Evolutionary conservation across 2,329 filamentous ascomycete genomes (phyloP).

Genomic region (Xylariaceae sp.): DNA sequence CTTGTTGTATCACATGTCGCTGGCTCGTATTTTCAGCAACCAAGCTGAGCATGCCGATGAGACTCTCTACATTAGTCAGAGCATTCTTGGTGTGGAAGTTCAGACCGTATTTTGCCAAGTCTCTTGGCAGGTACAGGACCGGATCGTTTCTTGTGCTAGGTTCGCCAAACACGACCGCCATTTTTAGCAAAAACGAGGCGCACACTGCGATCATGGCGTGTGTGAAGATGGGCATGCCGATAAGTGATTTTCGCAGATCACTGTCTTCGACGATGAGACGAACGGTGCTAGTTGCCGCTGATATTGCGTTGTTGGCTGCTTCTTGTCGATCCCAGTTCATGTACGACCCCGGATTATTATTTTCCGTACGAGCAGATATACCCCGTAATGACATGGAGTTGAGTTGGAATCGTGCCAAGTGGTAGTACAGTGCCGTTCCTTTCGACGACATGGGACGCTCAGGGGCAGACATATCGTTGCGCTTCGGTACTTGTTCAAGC

Average conservation of each 20-base stretch:
- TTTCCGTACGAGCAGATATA: conserved; percentile 2
- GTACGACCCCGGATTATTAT: conserved; percentile 1
- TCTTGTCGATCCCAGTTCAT: conserved; percentile 16
- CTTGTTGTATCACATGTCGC: conserved; percentile 13
- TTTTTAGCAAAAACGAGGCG: conserved; percentile 15
- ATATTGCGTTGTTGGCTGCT: conserved; percentile 14
- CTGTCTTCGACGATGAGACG: conserved; percentile 13
- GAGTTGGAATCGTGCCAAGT: conserved; percentile 16
- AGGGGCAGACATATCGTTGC: background rate
- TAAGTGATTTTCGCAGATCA: conserved; percentile 11
- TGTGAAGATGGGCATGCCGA: conserved; percentile 15
- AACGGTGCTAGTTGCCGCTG: conserved; percentile 12
- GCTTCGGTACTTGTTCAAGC: too few relatives aligned
- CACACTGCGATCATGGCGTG: conserved; percentile 19
- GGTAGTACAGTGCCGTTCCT: conserved; percentile 12
- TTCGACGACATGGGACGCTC: conserved; percentile 26
- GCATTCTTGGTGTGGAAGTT: conserved; percentile 13
- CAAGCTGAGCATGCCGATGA: conserved; percentile 8
- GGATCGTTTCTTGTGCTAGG: background rate
- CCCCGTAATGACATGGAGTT: conserved; percentile 14
- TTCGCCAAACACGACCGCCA: conserved; percentile 16
- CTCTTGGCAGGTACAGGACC: conserved; percentile 9
- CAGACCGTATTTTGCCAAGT: conserved; percentile 13
- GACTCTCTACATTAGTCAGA: conserved; percentile 6
- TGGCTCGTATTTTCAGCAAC: conserved; percentile 15